Evolutionary conservation across 225 moss, liverwort and hornwort genomes (phyloP), one percentile per base, ranked within the genome.

Genomic region (Neckera pumila): DNA sequence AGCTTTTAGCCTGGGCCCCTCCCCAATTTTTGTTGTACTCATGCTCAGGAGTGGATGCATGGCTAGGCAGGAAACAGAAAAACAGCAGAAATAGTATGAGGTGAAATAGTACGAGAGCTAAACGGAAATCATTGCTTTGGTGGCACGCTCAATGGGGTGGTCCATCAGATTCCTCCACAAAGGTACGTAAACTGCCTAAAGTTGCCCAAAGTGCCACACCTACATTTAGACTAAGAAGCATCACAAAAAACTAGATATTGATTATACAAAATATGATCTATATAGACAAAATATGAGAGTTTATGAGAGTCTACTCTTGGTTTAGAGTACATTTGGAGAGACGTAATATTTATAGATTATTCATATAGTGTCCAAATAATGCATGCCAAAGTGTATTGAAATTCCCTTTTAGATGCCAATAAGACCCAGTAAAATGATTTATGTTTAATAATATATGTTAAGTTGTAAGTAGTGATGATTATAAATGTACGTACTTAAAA

Each of bases 401-500:
- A 12, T 47, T 4, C 0, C 2, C 2, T 47, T 74, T 20, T 19
- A 31, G 20, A 31, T 20, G 7, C 20, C 20, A 12, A 75, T 19
- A 12, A 7, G 31, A 12, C 19, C 1, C 0, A 74, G 12, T 31
- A 7, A 19, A 18, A 12, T 20, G 2, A 74, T 19, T 49, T 47
- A 74, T 19, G 1, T 13, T 33, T 12, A 21, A 33, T 51, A 51
- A 33, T 43, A 43, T 17, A 17, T 72, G 1, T 28, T 28, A 72
- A 43, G 45, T 10, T 45, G 10, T 28, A 27, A 72, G 43, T 43
- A 16, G 17, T 72, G 28, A 72, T 1, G 0, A 72, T 27, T 71
- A 43, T 42, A 26, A 26, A 3, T 26, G 9, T 6, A 45, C 28
- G 27, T 27, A 10, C 1, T 0, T 2, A n/a, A n/a, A n/a, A n/a